phyloP scores from a whole-genome alignment of 2,329 filamentous ascomycete genomes.

The Fusarium sp. region DNA sequence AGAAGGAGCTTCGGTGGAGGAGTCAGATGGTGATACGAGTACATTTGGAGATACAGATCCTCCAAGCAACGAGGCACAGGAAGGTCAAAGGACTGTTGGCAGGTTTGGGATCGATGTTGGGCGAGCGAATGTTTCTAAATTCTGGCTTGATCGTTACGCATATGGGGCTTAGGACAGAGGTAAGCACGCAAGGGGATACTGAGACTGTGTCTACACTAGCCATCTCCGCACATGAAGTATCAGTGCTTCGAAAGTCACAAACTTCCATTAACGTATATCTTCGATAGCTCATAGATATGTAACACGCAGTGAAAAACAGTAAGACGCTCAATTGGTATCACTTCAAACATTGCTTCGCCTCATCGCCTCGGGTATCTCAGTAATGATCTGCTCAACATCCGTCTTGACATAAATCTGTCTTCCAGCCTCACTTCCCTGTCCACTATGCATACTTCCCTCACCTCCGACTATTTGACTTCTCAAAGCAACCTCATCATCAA shows the following conservation, averaged over 20 bases:
- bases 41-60: background rate
- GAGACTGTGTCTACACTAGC: no score
- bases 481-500: constrained; percentile 14
- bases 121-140: background rate
- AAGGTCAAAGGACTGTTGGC: fast-evolving
- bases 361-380: background rate
- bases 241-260: no score
- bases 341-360: background rate
- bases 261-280: no score
- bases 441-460: constrained; percentile 6
- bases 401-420: constrained; percentile 22
- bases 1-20: background rate
- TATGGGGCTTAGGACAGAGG: no score
- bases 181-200: no score
- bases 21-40: background rate
- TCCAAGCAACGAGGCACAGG: fast-evolving
- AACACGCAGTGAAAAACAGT: no score
- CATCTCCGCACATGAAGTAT: no score
- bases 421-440: background rate
- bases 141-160: background rate
- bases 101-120: background rate
- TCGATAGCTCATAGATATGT: no score
- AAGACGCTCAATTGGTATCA: background rate
- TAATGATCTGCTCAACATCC: constrained; percentile 16
- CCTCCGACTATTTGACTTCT: constrained; percentile 15